These are phyloP conservation scores for Blastocystis sp. DNA, from an alignment of 352 stramenopile genomes.

Conservation along the genomic window DNA sequence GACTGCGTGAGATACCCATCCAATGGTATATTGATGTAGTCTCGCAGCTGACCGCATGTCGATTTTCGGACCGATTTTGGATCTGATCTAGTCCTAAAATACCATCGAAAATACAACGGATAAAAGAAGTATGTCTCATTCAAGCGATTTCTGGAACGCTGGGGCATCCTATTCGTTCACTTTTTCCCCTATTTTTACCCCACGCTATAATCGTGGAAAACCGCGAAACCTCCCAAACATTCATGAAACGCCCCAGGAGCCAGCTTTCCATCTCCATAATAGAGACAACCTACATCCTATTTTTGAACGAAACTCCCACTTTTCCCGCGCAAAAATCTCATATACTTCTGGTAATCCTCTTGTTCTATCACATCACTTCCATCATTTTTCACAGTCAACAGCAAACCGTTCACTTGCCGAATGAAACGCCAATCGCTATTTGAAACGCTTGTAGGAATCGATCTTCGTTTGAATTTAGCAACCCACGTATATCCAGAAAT, in stretches of 20 bases:
- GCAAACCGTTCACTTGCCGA: neutral
- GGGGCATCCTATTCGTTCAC: conserved; percentile 1
- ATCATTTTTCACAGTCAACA: neutral
- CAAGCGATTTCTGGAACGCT: conserved; percentile 36
- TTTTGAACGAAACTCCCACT: neutral
- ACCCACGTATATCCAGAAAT: neutral
- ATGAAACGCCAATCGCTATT: conserved; percentile 35
- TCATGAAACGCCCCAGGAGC: neutral
- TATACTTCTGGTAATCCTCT: neutral
- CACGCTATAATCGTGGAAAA: conserved; percentile 54
- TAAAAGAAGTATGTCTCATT: conserved; percentile 58
- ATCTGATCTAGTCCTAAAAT: neutral
- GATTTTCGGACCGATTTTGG: neutral
- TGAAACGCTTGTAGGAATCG: conserved; percentile 29
- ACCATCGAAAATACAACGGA: neutral
- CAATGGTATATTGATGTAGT: conserved; percentile 37
- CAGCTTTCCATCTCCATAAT: conserved; percentile 34
- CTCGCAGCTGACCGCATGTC: neutral
- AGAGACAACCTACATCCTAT: conserved; percentile 13
- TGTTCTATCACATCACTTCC: neutral
- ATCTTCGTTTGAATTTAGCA: conserved; percentile 8
- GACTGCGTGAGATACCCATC: neutral
- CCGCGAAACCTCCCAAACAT: neutral
- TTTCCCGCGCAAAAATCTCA: neutral
- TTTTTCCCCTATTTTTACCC: neutral